Evolutionary conservation across 106 monocot genomes (phyloP), one percentile per base, ranked within the genome.

Genomic region (Dendrobium officinale): DNA sequence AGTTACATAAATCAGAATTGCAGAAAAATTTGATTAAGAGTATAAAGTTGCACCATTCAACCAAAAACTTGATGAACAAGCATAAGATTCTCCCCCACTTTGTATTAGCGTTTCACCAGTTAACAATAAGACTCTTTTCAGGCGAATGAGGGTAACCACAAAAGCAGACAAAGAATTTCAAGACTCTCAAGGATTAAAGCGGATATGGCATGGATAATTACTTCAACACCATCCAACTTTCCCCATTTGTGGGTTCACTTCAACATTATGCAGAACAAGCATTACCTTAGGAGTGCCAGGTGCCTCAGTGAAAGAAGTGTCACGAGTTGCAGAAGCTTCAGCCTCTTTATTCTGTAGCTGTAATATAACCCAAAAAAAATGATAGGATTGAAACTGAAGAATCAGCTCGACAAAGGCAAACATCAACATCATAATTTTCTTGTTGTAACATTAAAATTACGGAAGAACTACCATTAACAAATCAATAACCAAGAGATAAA

Each of bases 271-370:
- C 18, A 75, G 43, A 73, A 49, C 3, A 78, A 75, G 26, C 10
- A n/a, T 78, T 87, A 92, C 95, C 95, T 90, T 92, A 26, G 95
- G 92, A 79, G 92, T 95, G 78, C 82, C 76, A 31, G 95, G 92
- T 72, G 85, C 77, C 55, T 95, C 93, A 68, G 86, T 48, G 83
- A 81, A 86, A 11, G 89, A 85, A 83, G 56, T 88, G 2, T 94
- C 93, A 22, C 91, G 86, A 76, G 84, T 92, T 58, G 80, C 89
- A 80, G 90, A 85, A 80, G 79, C 87, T 84, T 95, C 95, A 42
- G 82, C 81, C 67, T 90, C 88, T 75, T 90, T 88, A 88, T 90
- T 86, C 84, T 95, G 95, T 47, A 95, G 72, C 95, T 93, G 79
- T 81, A 31, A 51, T 51, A 51, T 51, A 51, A 13, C 51, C 51